Base-by-base conservation (phyloP, 257 asterid genomes). In the Nicotiana tabacum region DNA sequence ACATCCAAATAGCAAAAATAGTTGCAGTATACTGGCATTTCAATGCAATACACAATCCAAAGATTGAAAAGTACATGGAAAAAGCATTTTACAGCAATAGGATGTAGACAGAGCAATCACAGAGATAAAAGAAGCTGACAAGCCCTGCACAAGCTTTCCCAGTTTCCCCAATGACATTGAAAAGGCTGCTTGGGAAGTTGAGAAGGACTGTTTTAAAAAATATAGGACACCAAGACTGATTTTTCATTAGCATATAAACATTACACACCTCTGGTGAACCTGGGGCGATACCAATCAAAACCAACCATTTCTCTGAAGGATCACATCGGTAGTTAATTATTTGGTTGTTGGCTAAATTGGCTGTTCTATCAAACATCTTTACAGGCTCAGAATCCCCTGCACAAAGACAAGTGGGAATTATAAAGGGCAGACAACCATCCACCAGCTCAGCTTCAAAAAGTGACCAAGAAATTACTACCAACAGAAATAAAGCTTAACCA, bases 251-350 rank as follows among this genome's bases (percentile, higher is more conserved):
- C 46, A 76, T 76, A 17, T 51, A 51, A 76, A 58, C 46, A 80
- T 60, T 82, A 88, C 90, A 56, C 81, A 96, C 99, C 97, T 96
- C 99, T 1, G 98, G 88, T 32, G 98, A 91, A 80, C 99, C 99
- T 85, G 98, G 98, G 80, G 98, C 98, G 76, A 93, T 94, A 58
- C 99, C 99, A 85, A 94, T 91, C 91, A 96, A 86, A 86, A 94
- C 98, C 98, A 96, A 86, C 98, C 98, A 96, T 87, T 96, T 94
- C 88, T 94, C 99, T 81, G 99, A 90, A 85, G 98, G 97, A 83
- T 96, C 99, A 10, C 99, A 94, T 80, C 95, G 89, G 87, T 96
- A 96, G 88, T 94, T 96, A 86, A 94, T 96, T 72, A 96, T 93
- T 87, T 94, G 98, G 82, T 96, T 94, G 93, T 89, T 96, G 77